These are phyloP conservation scores for Xylaria scruposa DNA, from an alignment of 495 filamentous ascomycete species.

Conservation along the genomic window DNA sequence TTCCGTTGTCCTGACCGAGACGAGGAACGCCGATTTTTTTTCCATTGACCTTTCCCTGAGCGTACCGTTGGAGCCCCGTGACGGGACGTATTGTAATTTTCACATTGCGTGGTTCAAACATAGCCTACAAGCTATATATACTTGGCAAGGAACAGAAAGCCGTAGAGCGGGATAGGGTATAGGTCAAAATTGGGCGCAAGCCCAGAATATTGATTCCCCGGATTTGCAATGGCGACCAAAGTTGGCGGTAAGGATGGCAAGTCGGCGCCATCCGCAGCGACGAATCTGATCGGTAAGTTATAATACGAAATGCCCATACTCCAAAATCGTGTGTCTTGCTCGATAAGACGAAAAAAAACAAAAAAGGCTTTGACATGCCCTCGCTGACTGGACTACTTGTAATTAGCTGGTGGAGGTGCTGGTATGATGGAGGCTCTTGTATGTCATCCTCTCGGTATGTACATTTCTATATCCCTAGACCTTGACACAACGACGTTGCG, in stretches of 20 bases:
- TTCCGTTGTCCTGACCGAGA: not conserved
- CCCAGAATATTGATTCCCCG: conserved; percentile 13
- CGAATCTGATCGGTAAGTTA: conserved; percentile 86
- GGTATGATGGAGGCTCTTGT: conserved; percentile 99
- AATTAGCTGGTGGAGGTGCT: conserved; percentile 89
- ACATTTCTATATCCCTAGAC: not conserved
- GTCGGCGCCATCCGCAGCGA: conserved; percentile 83
- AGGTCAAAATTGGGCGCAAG: conserved; percentile 31
- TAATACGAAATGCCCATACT: not conserved
- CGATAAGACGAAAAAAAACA: not conserved
- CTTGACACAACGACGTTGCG: not conserved
- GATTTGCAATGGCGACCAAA: conserved; percentile 48
- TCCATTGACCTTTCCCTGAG: not conserved
- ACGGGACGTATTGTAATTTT: not conserved
- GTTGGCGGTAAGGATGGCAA: conserved; percentile 69
- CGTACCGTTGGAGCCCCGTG: not conserved
- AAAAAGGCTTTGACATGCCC: not conserved
- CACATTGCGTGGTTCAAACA: not conserved
- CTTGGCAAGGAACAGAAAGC: not conserved
- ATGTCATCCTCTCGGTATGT: conserved; percentile 91
- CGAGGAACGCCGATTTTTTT: not conserved
- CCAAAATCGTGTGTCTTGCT: not conserved
- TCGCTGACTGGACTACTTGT: conserved; percentile 37
- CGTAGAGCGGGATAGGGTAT: not conserved
- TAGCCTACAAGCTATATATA: not conserved